These are phyloP conservation scores for Linnemannia elongata DNA, from an alignment of 192 early-diverging fungal genomes.

Conservation along the genomic window DNA sequence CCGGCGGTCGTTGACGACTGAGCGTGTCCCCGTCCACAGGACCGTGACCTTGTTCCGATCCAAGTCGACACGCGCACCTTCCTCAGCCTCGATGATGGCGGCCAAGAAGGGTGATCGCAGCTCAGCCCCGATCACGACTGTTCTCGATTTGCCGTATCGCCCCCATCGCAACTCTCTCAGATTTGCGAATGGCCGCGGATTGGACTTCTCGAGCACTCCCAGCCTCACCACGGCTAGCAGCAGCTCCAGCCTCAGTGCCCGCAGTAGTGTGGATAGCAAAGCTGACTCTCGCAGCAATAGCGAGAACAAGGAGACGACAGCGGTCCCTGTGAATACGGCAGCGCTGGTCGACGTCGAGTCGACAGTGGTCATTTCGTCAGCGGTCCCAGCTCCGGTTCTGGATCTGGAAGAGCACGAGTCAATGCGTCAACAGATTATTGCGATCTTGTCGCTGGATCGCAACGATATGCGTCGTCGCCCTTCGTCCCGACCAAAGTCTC, in stretches of 20 bases:
- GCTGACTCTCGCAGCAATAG: background rate
- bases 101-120: background rate
- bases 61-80: conserved; percentile 15
- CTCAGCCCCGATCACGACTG: background rate
- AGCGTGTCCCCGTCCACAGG: conserved; percentile 13
- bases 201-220: conserved; percentile 10
- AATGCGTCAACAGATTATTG: conserved; percentile 20
- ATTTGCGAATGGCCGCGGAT: conserved; percentile 19
- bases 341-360: background rate
- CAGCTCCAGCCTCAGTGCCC: background rate
- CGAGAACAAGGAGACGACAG: background rate
- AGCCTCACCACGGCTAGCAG: background rate
- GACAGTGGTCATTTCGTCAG: background rate
- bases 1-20: background rate
- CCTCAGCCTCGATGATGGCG: background rate
- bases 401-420: conserved; percentile 20
- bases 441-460: conserved; percentile 24
- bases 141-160: background rate
- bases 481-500: background rate
- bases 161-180: conserved; percentile 23
- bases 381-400: background rate
- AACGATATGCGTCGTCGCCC: conserved; percentile 9
- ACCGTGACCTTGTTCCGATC: conserved; percentile 22
- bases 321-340: background rate
- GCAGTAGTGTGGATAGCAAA: background rate